Conservation (phyloP, 257 asterid genomes). For the Petunia axillaris region DNA sequence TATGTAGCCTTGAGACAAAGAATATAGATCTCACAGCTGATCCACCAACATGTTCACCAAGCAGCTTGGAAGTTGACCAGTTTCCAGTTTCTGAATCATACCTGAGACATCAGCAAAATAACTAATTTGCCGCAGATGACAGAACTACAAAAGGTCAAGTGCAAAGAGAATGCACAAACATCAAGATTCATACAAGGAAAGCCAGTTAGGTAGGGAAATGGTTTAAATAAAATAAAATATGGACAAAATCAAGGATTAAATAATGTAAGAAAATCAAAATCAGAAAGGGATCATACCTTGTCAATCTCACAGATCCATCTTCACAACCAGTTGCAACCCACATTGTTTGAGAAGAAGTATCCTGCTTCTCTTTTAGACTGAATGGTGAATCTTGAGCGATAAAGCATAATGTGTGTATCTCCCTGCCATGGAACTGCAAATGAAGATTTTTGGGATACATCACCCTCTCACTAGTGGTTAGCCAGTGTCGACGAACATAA, state of each 20-base stretch:
- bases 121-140: neutral
- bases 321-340: constrained; percentile 98
- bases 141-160: neutral
- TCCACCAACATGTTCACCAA: constrained; percentile 97
- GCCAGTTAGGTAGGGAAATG: neutral
- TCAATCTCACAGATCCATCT: constrained; percentile 96
- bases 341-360: constrained; percentile 41
- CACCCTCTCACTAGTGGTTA: constrained; percentile 52
- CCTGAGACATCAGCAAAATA: constrained; percentile 51
- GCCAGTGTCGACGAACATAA: constrained; percentile 71
- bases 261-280: constrained; percentile 13
- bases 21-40: constrained; percentile 92
- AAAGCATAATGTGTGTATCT: constrained; percentile 85
- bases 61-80: constrained; percentile 81
- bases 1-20: constrained; percentile 63
- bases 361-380: constrained; percentile 46
- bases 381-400: constrained; percentile 44
- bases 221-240: neutral
- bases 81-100: constrained; percentile 57
- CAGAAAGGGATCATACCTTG: constrained; percentile 54
- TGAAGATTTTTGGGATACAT: constrained; percentile 81
- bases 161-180: neutral
- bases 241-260: neutral
- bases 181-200: neutral
- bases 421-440: constrained; percentile 96